Base-by-base conservation (phyloP, 1,284 basidiomycete species). In the Quambalaria eucalypti region DNA sequence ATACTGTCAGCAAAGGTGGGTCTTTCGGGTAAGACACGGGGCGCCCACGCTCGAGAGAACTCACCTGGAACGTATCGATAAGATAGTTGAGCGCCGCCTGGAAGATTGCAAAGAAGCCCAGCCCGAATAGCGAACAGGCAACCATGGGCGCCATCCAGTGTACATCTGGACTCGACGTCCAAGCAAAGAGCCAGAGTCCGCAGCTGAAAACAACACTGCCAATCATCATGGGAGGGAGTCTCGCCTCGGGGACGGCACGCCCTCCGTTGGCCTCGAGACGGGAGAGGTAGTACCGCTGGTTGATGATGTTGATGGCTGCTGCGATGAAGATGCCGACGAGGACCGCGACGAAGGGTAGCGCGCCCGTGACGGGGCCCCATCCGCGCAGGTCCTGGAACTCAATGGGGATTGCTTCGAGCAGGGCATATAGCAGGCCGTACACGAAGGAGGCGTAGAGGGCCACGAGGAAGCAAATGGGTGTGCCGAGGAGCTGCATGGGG, bases 391-490 rank as follows among this genome's bases (percentile, higher is more conserved):
- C n/a, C n/a, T 16, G 12, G 7, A 51, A 51, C 23, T n/a, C 40
- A 21, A 51, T 29, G 16, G 54, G 50, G 21, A 52, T 29, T 7
- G 26, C 21, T 33, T 44, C 38, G 16, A 56, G 29, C 9, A 42
- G 25, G n/a, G 38, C 31, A 28, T 56, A 56, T 8, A 56, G 33
- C 23, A 56, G 23, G 1, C 39, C 50, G 36, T 56, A 56, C 16
- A 56, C 38, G 28, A 56, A 55, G 30, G 48, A 51, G 14, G 50
- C 54, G 25, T 55, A 55, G 12, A 55, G 48, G 21, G 21, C n/a
- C 7, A 51, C 21, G 31, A 19, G n/a, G 4, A 42, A 21, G 14
- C 25, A 25, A 8, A 42, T 29, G 9, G 19, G 40, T 28, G 28
- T 28, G 23, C 16, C 21, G 12, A 56, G 36, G 21, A 55, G 23